A percentile compares a stretch with the other conserved stretches of the same genome.
Conservation (phyloP, 768 basidiomycete genomes). For the Suillus occidentalis region DNA sequence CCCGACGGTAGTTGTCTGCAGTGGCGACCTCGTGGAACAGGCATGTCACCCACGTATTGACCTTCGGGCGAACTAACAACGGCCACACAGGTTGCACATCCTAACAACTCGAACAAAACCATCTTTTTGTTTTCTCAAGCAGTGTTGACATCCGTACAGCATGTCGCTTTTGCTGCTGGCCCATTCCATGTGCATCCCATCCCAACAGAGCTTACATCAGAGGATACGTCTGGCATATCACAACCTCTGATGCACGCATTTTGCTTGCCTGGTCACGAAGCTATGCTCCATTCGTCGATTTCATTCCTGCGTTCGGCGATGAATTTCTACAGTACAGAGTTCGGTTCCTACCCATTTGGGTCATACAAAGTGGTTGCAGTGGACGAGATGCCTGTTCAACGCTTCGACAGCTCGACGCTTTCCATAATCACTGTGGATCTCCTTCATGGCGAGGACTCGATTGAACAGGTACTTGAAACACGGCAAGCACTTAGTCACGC, state of each 20-base stretch:
- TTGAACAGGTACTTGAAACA: constrained; percentile 92
- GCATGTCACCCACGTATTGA: constrained; percentile 40
- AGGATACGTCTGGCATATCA: constrained; percentile 60
- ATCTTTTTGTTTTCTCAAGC: constrained; percentile 92
- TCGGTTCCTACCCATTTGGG: constrained; percentile 93
- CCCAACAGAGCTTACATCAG: constrained; percentile 56
- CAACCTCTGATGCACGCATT: constrained; percentile 87
- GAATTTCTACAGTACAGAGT: constrained; percentile 89
- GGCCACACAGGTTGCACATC: constrained; percentile 76
- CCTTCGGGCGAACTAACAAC: constrained; percentile 11
- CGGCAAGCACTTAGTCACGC: constrained; percentile 84
- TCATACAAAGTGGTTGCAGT: constrained; percentile 96
- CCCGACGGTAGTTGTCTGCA: constrained; percentile 88
- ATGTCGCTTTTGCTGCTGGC: constrained; percentile 93
- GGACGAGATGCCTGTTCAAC: constrained; percentile 78
- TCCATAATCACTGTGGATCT: constrained; percentile 79
- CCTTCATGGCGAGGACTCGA: constrained; percentile 82
- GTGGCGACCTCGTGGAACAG: constrained; percentile 94
- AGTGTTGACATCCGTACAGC: constrained; percentile 89
- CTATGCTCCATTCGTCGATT: constrained; percentile 65
- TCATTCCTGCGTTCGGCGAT: constrained; percentile 84
- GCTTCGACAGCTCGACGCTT: constrained; percentile 84
- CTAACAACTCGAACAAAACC: constrained; percentile 88
- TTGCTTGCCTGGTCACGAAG: constrained; percentile 87
- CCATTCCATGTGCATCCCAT: constrained; percentile 84